phyloP scores from a whole-genome alignment of 2,329 filamentous ascomycete species.

The Xylariomycetidae sp. region DNA sequence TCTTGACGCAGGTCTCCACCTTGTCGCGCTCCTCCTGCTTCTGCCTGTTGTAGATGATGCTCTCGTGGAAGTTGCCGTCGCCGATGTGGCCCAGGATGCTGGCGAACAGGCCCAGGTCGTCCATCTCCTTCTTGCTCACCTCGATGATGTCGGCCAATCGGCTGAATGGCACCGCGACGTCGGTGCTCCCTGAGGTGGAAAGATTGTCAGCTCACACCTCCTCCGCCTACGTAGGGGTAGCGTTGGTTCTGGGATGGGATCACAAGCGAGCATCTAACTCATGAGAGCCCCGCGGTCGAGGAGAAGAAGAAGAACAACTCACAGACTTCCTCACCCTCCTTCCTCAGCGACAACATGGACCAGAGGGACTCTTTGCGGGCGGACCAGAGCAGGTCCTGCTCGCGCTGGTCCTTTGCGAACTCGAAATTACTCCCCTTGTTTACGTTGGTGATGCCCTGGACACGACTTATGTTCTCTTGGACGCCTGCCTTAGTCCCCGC shows the following conservation, averaged over 20 bases:
- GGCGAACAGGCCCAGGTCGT: slow-evolving; percentile 79
- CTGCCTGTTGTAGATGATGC: slow-evolving; percentile 78
- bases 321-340: slow-evolving; percentile 65
- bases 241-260: not conserved
- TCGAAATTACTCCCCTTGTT: slow-evolving; percentile 67
- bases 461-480: slow-evolving; percentile 67
- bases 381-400: slow-evolving; percentile 74
- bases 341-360: slow-evolving; percentile 70
- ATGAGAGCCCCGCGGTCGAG: too few relatives aligned
- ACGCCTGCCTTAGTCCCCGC: slow-evolving; percentile 76
- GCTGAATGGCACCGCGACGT: slow-evolving; percentile 78
- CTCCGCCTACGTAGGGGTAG: slow-evolving; percentile 1
- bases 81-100: slow-evolving; percentile 87
- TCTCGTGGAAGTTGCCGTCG: slow-evolving; percentile 92
- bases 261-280: too few relatives aligned
- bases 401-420: slow-evolving; percentile 66
- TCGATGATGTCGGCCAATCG: slow-evolving; percentile 71
- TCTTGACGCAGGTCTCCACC: slow-evolving; percentile 76
- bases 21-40: slow-evolving; percentile 66
- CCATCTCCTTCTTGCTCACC: slow-evolving; percentile 83
- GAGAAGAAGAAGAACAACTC: slow-evolving; percentile 42
- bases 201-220: slow-evolving; percentile 1
- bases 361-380: slow-evolving; percentile 80
- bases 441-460: slow-evolving; percentile 60
- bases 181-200: slow-evolving; percentile 61